Evolutionary conservation across 148 eudicot genomes (phyloP).

Genomic region (Amaranthus cruentus): DNA sequence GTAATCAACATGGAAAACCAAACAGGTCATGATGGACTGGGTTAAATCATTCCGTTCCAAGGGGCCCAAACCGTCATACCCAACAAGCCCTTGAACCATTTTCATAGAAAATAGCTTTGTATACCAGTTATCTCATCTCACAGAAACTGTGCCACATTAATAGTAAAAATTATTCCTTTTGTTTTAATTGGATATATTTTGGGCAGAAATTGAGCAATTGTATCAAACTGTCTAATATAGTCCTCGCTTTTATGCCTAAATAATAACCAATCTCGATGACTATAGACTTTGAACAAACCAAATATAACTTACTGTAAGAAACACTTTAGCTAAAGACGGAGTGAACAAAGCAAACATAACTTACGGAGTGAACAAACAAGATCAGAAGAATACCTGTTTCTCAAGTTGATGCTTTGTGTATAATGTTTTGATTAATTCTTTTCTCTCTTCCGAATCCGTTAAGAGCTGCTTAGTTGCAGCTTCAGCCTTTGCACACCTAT

Average conservation of each 20-base stretch:
- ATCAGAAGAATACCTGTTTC: constrained; percentile 58
- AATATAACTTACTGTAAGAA: not conserved
- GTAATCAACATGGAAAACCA: too few relatives aligned
- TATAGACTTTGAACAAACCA: too few relatives aligned
- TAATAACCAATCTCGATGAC: not conserved
- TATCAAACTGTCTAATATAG: not conserved
- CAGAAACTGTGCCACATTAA: too few relatives aligned
- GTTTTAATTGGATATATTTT: too few relatives aligned
- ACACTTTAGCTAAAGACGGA: not conserved
- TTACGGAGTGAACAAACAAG: not conserved
- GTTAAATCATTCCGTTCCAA: too few relatives aligned
- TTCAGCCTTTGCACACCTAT: constrained; percentile 64
- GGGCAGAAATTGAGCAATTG: not conserved
- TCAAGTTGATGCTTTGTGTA: constrained; percentile 83
- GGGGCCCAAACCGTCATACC: too few relatives aligned
- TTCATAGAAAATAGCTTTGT: too few relatives aligned
- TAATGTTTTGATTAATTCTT: constrained; percentile 64
- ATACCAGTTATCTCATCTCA: too few relatives aligned
- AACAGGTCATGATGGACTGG: too few relatives aligned
- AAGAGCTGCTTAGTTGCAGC: constrained; percentile 52
- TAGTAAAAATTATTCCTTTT: too few relatives aligned
- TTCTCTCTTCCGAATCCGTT: constrained; percentile 80
- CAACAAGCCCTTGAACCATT: too few relatives aligned
- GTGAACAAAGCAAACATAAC: not conserved
- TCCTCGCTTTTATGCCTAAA: not conserved